Evolutionary conservation across 495 filamentous ascomycete species (phyloP).

Genomic region (Niebla homalea): DNA sequence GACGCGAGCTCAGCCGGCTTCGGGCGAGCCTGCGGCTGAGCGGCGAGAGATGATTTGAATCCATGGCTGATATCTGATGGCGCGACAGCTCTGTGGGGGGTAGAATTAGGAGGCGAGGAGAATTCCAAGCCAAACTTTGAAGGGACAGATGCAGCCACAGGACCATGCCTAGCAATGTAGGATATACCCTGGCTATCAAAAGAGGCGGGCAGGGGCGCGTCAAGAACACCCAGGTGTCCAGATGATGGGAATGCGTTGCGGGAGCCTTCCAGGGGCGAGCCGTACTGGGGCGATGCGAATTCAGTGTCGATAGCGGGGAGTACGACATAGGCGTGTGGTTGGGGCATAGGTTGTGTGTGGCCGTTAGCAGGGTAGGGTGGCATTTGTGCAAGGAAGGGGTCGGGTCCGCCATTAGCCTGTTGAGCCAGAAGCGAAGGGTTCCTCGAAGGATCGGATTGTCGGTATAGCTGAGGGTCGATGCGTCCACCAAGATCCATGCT

Average conservation of each 20-base stretch:
- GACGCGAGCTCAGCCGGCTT: constrained; percentile 44
- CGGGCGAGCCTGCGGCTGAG: constrained; percentile 50
- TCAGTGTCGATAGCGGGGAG: constrained; percentile 72
- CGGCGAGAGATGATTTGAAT: constrained; percentile 10
- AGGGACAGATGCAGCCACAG: constrained; percentile 84
- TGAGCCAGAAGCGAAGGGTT: constrained; percentile 72
- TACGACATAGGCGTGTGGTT: constrained; percentile 29
- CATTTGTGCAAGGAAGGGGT: constrained; percentile 25
- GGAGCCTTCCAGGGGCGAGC: constrained; percentile 72
- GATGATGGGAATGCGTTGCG: constrained; percentile 61
- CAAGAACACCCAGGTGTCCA: constrained; percentile 62
- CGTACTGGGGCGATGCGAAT: constrained; percentile 66
- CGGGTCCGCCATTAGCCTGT: constrained; percentile 40
- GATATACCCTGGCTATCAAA: constrained; percentile 96
- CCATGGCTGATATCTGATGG: constrained; percentile 38
- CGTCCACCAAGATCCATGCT: constrained; percentile 58
- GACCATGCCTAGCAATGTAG: constrained; percentile 75
- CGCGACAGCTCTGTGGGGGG: constrained; percentile 40
- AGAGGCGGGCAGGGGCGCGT: constrained; percentile 86
- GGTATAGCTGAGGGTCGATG: constrained; percentile 53
- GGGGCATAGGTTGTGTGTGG: constrained; percentile 15
- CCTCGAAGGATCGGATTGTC: constrained; percentile 58
- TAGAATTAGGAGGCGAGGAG: constrained; percentile 61
- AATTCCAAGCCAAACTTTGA: constrained; percentile 76
- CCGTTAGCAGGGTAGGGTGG: constrained; percentile 24